Evolutionary conservation across 176 grass and related monocot species (phyloP).

Genomic region (Elymus sibiricus): DNA sequence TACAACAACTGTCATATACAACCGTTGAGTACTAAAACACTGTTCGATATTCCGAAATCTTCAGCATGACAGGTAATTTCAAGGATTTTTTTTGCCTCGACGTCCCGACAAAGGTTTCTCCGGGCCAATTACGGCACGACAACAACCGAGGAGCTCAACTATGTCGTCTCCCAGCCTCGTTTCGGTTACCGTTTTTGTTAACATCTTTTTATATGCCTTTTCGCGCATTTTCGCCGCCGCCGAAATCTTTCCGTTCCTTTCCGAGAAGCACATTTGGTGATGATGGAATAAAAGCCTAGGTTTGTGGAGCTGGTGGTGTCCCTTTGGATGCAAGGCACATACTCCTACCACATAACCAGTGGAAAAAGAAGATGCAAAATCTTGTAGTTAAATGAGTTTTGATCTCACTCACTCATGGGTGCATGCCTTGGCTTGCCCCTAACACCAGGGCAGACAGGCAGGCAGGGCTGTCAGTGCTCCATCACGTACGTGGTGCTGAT

Average conservation of each 20-base stretch:
- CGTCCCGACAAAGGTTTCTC: neutral
- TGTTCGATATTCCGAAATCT: neutral
- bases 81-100: neutral
- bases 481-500: constrained; percentile 15
- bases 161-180: neutral
- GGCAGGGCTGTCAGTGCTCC: constrained; percentile 11
- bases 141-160: neutral
- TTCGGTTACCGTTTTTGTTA: neutral
- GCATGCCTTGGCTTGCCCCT: constrained; percentile 30
- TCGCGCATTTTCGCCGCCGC: neutral
- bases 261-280: constrained; percentile 3
- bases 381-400: neutral
- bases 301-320: constrained; percentile 37
- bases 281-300: constrained; percentile 34
- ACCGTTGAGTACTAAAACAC: neutral
- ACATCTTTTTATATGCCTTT: neutral
- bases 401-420: neutral
- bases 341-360: neutral
- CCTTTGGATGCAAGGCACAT: constrained; percentile 35
- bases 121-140: neutral
- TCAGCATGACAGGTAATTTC: neutral
- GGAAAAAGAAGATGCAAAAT: neutral
- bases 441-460: constrained; percentile 18
- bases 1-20: neutral
- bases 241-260: neutral